Percentiles rank a stretch among this genome's conserved stretches.
These are phyloP conservation scores for Ligustrum vulgare DNA, from an alignment of 257 asterid genomes.

Conservation along the genomic window DNA sequence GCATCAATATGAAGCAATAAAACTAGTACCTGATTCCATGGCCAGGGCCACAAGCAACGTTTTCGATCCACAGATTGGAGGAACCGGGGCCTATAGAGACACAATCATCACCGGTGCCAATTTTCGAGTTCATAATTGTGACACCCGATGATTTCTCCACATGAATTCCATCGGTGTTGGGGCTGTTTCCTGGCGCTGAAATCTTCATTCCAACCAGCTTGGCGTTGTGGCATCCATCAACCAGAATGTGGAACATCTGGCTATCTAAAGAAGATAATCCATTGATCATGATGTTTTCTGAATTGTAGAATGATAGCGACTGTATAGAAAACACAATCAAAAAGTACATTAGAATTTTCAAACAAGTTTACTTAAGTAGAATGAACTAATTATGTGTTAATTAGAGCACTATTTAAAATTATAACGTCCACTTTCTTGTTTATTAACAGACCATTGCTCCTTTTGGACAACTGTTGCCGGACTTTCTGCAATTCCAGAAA, in stretches of 20 bases:
- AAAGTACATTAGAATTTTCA: too few relatives aligned
- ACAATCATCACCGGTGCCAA: conserved; percentile 71
- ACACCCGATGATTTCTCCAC: conserved; percentile 40
- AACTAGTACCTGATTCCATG: conserved; percentile 64
- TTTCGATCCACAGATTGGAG: conserved; percentile 55
- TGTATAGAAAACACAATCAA: not conserved
- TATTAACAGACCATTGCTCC: conserved; percentile 37
- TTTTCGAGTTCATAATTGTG: conserved; percentile 37
- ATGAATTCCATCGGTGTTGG: conserved; percentile 70
- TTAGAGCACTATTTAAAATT: too few relatives aligned
- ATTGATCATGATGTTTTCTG: conserved; percentile 42
- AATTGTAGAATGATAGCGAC: conserved; percentile 55
- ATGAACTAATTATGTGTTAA: too few relatives aligned
- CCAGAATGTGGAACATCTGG: conserved; percentile 56
- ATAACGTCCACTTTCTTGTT: too few relatives aligned
- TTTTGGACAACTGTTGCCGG: conserved; percentile 37
- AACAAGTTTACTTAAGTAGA: not conserved
- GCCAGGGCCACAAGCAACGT: conserved; percentile 65
- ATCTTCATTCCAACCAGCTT: conserved; percentile 38
- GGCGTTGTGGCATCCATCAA: conserved; percentile 43
- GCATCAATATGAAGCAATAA: not conserved
- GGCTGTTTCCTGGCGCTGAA: conserved; percentile 55
- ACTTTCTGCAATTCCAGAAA: conserved; percentile 47
- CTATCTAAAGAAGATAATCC: conserved; percentile 54
- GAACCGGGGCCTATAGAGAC: conserved; percentile 63